Percentiles rank a stretch among this genome's conserved stretches.
phyloP scores from a whole-genome alignment of 1,139 yeast genomes.

The Candida neerlandica region DNA sequence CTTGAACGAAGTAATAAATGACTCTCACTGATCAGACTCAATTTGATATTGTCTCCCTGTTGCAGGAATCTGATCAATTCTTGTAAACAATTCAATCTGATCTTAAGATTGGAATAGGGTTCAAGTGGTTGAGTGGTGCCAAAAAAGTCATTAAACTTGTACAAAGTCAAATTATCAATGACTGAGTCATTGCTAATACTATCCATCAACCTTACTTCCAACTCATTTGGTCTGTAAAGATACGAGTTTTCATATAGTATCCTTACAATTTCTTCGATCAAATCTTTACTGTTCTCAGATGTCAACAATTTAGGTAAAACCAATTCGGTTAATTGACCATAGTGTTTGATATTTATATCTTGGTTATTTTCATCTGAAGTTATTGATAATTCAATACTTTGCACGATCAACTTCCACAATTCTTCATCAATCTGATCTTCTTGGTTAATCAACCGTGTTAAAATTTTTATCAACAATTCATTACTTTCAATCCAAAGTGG shows the following conservation, averaged over 20 bases:
- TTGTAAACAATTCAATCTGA: slow-evolving; percentile 34
- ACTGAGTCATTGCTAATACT: slow-evolving; percentile 7
- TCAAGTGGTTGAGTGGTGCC: slow-evolving; percentile 36
- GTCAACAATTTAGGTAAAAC: slow-evolving; percentile 41
- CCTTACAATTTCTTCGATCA: slow-evolving; percentile 47
- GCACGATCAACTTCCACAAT: slow-evolving; percentile 50
- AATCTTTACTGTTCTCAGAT: slow-evolving; percentile 20
- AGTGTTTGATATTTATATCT: slow-evolving; percentile 49
- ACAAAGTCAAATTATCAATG: slow-evolving; percentile 24
- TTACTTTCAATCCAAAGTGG: slow-evolving; percentile 51
- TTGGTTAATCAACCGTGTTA: slow-evolving; percentile 20
- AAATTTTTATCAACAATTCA: slow-evolving; percentile 29
- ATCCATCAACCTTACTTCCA: slow-evolving; percentile 24
- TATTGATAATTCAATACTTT: slow-evolving; percentile 43
- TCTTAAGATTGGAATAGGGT: slow-evolving; percentile 25
- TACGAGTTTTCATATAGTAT: slow-evolving; percentile 35
- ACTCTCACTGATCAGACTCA: slow-evolving; percentile 24
- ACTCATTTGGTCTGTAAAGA: slow-evolving; percentile 34
- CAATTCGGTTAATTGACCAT: slow-evolving; percentile 40
- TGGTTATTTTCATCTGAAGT: slow-evolving; percentile 43
- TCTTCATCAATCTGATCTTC: slow-evolving; percentile 24
- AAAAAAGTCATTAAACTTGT: slow-evolving; percentile 30
- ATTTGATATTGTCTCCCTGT: slow-evolving; percentile 9
- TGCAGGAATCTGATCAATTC: slow-evolving; percentile 34
- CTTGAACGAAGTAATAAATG: slow-evolving; percentile 34